Evolutionary conservation across 345 rosid genomes (phyloP), one percentile per base, ranked within the genome.

Genomic region (Brassica napus): DNA sequence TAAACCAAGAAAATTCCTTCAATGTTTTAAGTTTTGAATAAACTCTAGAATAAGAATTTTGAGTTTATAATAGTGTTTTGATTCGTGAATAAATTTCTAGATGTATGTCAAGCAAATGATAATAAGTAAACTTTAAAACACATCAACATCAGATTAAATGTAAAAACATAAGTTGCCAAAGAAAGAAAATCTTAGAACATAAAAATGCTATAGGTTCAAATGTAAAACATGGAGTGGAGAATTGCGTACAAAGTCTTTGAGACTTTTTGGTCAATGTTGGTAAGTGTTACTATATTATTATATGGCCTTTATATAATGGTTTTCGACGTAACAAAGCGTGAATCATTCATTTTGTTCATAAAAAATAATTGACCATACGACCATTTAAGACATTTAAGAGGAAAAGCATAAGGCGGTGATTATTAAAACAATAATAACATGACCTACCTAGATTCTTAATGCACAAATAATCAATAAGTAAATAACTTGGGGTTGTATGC

Each of bases 351-450:
- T 11, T 10, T 75, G 65, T 9, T 23, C 7, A 74, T 18, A 65
- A 10, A 23, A 24, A 47, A 47, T 1, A 61, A 69, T 57, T 30
- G 74, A 69, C 69, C 12, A 47, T 47, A 61, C 35, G 74, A 76
- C 37, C 21, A 44, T 42, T 69, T 5, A 59, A 14, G 21, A 59
- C 32, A 44, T 60, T 69, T 14, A 60, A 8, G n/a, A 68, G 35
- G 23, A 28, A 24, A 28, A 28, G 10, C 58, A 26, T 30, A 68
- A 39, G 73, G 3, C 79, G 79, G 79, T 76, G 68, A 60, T 76
- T 76, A 76, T 4, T 61, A 47, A 39, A 61, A 60, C n/a, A 24
- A 60, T 44, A 30, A 37, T 18, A 68, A 14, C 24, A 68, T 62
- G 68, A 32, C 69, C 54, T 0, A 67, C 31, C 2, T 59, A 67